Evolutionary conservation across 2,329 filamentous ascomycete genomes (phyloP).

Genomic region (Endocalyx cinctus): DNA sequence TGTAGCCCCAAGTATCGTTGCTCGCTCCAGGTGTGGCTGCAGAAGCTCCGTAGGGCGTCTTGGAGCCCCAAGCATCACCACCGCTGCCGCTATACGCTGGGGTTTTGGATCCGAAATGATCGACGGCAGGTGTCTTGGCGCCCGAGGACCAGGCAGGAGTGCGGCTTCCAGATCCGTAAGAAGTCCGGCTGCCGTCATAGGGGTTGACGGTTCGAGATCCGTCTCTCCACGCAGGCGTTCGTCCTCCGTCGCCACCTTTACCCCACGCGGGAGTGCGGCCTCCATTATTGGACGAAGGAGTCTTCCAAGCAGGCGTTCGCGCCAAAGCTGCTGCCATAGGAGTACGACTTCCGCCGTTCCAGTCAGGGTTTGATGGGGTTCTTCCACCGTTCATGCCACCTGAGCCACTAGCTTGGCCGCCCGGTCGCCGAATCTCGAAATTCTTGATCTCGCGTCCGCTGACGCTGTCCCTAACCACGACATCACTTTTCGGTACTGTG

Average conservation of each 20-base stretch:
- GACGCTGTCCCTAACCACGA: slow-evolving; percentile 81
- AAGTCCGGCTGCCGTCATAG: slow-evolving; percentile 69
- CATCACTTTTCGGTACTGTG: slow-evolving; percentile 72
- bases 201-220: slow-evolving; percentile 65
- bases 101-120: slow-evolving; percentile 66
- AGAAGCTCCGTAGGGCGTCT: slow-evolving; percentile 69
- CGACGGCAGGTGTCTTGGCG: slow-evolving; percentile 63
- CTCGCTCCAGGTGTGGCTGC: slow-evolving; percentile 56
- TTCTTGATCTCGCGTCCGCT: slow-evolving; percentile 77
- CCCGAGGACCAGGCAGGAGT: slow-evolving; percentile 78
- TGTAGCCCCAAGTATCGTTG: slow-evolving; percentile 58
- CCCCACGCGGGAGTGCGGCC: slow-evolving; percentile 62
- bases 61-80: slow-evolving; percentile 64
- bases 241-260: slow-evolving; percentile 48
- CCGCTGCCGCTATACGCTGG: slow-evolving; percentile 52
- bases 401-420: slow-evolving; percentile 39
- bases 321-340: slow-evolving; percentile 60
- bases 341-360: slow-evolving; percentile 64
- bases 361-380: slow-evolving; percentile 44
- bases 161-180: slow-evolving; percentile 69
- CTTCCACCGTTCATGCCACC: slow-evolving; percentile 41
- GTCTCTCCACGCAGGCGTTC: slow-evolving; percentile 68
- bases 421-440: slow-evolving; percentile 44
- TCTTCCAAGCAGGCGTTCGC: slow-evolving; percentile 73
- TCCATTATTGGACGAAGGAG: slow-evolving; percentile 51